Percentiles rank a stretch among this genome's conserved stretches.
Conservation (phyloP, 2,329 filamentous ascomycete genomes). For the Calonectria naviculata region DNA sequence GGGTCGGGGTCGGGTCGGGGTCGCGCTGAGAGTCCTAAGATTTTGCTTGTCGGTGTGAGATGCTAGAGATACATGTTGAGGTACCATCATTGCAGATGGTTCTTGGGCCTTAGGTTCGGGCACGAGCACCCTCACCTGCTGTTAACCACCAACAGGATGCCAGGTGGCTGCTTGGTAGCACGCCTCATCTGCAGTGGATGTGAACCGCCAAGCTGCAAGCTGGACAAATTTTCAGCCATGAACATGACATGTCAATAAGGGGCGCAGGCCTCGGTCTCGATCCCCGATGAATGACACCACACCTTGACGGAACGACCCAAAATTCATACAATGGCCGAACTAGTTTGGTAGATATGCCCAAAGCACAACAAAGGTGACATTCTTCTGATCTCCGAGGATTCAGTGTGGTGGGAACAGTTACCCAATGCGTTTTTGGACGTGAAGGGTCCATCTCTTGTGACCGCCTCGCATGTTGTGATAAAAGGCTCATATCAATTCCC, state of each 20-base stretch:
- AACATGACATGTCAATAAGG: slow-evolving; percentile 19
- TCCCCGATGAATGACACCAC: not conserved
- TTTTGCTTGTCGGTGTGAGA: too few species aligned
- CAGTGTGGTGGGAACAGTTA: not conserved
- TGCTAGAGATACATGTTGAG: too few species aligned
- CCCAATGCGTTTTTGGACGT: not conserved
- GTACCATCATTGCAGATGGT: too few species aligned
- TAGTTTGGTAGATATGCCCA: not conserved
- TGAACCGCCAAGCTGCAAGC: slow-evolving; percentile 7
- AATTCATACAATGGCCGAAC: slow-evolving; percentile 2
- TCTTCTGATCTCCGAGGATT: not conserved
- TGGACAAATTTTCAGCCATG: not conserved
- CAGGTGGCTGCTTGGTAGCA: slow-evolving; percentile 4
- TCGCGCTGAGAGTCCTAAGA: too few species aligned
- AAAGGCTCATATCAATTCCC: slow-evolving; percentile 2
- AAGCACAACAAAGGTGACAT: not conserved
- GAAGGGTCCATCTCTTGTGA: not conserved
- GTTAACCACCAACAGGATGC: not conserved
- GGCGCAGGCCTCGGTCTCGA: slow-evolving; percentile 17
- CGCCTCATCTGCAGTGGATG: not conserved
- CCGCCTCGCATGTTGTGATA: not conserved
- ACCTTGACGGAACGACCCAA: slow-evolving; percentile 9
- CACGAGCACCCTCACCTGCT: slow-evolving; percentile 4
- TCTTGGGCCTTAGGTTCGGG: too few species aligned
- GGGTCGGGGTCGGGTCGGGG: too few species aligned